Conservation (phyloP, 306 rosid species). For the Prunus fruticosa region DNA sequence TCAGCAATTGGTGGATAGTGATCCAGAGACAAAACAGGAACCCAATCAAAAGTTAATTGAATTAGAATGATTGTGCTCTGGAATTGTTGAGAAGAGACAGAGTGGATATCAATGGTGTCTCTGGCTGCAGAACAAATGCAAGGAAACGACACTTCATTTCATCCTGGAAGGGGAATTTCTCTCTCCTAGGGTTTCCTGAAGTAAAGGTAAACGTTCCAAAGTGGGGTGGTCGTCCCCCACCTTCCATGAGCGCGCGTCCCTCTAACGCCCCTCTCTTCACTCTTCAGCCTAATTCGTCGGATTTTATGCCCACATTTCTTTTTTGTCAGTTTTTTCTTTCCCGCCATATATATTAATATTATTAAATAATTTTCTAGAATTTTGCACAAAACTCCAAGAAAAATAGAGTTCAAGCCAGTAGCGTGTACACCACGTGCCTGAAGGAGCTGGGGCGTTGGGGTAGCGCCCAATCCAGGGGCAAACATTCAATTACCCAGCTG, state of each 20-base stretch:
- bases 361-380: background rate
- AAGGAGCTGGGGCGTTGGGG: background rate
- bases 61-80: background rate
- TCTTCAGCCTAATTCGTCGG: too few relatives aligned
- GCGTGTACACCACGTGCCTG: constrained; percentile 1
- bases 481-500: background rate
- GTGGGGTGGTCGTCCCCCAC: constrained; percentile 12
- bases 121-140: background rate
- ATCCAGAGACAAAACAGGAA: constrained; percentile 7
- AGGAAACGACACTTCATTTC: background rate
- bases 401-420: background rate
- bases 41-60: background rate
- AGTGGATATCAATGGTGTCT: constrained; percentile 2
- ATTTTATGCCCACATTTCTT: too few relatives aligned
- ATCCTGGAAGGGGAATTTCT: background rate
- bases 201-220: constrained; percentile 29
- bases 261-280: background rate
- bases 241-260: constrained; percentile 27
- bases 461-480: background rate
- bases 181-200: constrained; percentile 21
- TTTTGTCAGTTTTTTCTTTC: background rate
- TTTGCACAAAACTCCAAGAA: background rate
- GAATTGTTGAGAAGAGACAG: background rate
- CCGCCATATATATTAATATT: background rate
- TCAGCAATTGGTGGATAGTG: constrained; percentile 1